Conservation (phyloP, 345 rosid species). For the Linum tenue region DNA sequence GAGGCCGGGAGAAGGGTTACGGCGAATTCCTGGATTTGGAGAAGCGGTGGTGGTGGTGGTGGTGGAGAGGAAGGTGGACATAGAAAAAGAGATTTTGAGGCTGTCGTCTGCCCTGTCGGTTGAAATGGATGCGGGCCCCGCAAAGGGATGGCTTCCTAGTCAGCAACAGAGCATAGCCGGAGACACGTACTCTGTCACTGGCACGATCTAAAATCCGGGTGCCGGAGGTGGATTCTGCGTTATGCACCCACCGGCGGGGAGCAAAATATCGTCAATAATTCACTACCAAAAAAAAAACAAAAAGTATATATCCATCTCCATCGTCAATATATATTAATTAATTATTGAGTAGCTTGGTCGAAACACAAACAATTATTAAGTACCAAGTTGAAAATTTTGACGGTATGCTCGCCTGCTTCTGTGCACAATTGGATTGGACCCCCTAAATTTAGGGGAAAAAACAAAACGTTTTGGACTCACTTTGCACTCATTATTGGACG, state of each 20-base stretch:
- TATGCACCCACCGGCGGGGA: constrained; percentile 6
- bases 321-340: too few species aligned
- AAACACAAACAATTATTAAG: too few species aligned
- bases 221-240: constrained; percentile 11
- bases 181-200: constrained; percentile 1
- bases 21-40: neutral
- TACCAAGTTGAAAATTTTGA: too few species aligned
- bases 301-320: too few species aligned
- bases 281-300: constrained; percentile 4
- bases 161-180: constrained; percentile 7
- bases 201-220: constrained; percentile 5
- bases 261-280: constrained; percentile 12
- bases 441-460: too few species aligned
- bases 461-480: too few species aligned
- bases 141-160: constrained; percentile 6
- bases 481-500: too few species aligned
- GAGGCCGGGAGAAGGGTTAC: neutral
- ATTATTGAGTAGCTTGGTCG: too few species aligned
- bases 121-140: constrained; percentile 12
- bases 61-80: neutral
- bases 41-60: neutral
- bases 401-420: too few species aligned
- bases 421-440: too few species aligned
- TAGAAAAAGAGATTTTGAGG: neutral
- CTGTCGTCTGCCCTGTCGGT: constrained; percentile 14